phyloP scores from a whole-genome alignment of 768 basidiomycete species.

The Termitomyces sp. region DNA sequence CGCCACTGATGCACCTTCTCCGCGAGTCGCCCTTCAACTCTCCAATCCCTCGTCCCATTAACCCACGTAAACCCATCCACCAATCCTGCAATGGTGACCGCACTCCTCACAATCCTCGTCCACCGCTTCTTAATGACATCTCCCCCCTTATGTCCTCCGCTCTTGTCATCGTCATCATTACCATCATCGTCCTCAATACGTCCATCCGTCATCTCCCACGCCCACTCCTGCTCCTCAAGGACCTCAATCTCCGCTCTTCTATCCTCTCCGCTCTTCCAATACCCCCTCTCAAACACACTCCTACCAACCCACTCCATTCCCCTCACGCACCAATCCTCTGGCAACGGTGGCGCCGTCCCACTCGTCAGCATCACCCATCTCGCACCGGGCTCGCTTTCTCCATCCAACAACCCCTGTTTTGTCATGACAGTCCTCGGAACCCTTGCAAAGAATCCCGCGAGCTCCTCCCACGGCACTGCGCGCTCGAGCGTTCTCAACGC shows the following conservation, averaged over 20 bases:
- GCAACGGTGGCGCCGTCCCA: conserved; percentile 63
- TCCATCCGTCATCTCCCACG: conserved; percentile 59
- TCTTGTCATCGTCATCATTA: conserved; percentile 16
- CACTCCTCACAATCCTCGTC: conserved; percentile 69
- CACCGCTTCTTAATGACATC: conserved; percentile 54
- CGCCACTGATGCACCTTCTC: conserved; percentile 68
- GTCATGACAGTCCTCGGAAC: conserved; percentile 50
- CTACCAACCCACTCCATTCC: conserved; percentile 97
- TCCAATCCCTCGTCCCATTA: conserved; percentile 55
- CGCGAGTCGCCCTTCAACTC: conserved; percentile 55
- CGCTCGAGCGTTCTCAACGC: conserved; percentile 65
- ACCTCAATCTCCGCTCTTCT: conserved; percentile 72
- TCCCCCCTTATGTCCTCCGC: conserved; percentile 15
- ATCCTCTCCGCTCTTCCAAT: conserved; percentile 81
- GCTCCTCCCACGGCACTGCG: conserved; percentile 76
- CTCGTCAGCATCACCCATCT: conserved; percentile 66
- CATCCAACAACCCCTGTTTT: conserved; percentile 25
- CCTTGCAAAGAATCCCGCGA: conserved; percentile 57
- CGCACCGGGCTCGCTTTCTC: conserved; percentile 26
- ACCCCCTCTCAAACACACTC: conserved; percentile 87
- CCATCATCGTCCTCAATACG: conserved; percentile 76
- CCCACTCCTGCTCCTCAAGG: conserved; percentile 51
- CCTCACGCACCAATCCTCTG: conserved; percentile 93
- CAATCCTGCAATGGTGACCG: conserved; percentile 55
- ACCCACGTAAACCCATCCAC: conserved; percentile 76